Evolutionary conservation across 371 early-diverging fungal species (phyloP), one percentile per base, ranked within the genome.

Genomic region (Zychaea mexicana): DNA sequence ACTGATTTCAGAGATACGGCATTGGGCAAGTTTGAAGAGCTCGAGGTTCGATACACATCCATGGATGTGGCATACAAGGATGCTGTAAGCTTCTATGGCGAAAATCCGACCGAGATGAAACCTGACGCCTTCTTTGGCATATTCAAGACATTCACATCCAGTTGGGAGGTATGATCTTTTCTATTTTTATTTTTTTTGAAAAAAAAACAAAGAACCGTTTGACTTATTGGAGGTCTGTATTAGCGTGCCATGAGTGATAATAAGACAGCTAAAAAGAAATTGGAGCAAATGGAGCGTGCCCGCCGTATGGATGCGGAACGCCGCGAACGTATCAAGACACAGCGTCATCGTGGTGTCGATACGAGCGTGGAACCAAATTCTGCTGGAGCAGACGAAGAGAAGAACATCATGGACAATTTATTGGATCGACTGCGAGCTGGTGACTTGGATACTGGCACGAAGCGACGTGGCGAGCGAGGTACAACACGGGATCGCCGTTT

Each of bases 51-150:
- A 39, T 84, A 84, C 61, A 70, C 77, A 2, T 76, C 84, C 2
- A 84, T 90, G 88, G 91, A 92, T 62, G 78, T 85, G 1, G 70
- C 85, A 3, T 91, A 91, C 57, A 81, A 82, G 61, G 87, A 90
- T 62, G 84, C 87, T 4, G 88, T 94, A 27, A 67, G 75, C 13
- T 88, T 87, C 52, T 94, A 82, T 68, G 96, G 96, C 32, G 97
- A 97, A 69, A 93, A 96, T 55, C 80, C 94, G 26, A 75, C 71
- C 24, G 76, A 82, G 39, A 91, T 88, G 77, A 90, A 92, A 57
- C 93, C 93, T 0, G 96, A 97, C 63, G 96, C 94, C 66, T 95
- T 93, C 84, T 93, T 94, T 84, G 88, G 89, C 13, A 86, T 94
- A 36, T 94, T 92, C 83, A 91, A 90, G 71, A 91, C 91, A 3